A percentile compares a stretch with the other conserved stretches of the same genome.
These are phyloP conservation scores for Schizothecium vesticola DNA, from an alignment of 495 filamentous ascomycete genomes.

Conservation along the genomic window DNA sequence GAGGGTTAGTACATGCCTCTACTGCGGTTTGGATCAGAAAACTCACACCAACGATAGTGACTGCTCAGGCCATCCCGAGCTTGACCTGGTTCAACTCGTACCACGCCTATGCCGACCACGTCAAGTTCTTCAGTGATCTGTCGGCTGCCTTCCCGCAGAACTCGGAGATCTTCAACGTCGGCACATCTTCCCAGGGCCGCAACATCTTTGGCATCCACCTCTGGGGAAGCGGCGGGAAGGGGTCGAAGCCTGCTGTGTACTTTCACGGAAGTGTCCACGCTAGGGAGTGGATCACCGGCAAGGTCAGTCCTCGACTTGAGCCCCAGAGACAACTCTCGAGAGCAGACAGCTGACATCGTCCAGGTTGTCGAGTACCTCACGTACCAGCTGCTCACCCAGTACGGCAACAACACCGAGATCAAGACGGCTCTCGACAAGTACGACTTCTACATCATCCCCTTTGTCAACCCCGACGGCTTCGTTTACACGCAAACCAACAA, in stretches of 20 bases:
- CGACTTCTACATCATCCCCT: slow-evolving; percentile 58
- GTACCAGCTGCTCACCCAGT: slow-evolving; percentile 47
- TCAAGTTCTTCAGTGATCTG: slow-evolving; percentile 49
- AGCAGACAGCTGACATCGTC: background rate
- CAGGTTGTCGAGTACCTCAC: slow-evolving; percentile 50
- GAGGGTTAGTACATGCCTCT: slow-evolving; percentile 15
- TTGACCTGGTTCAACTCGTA: slow-evolving; percentile 54
- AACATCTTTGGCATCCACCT: slow-evolving; percentile 55
- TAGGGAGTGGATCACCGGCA: slow-evolving; percentile 58
- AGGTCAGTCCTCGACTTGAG: slow-evolving; percentile 17
- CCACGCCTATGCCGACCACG: slow-evolving; percentile 52
- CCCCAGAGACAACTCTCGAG: background rate
- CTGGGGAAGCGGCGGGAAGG: slow-evolving; percentile 49
- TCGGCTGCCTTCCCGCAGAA: slow-evolving; percentile 41
- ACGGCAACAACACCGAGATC: slow-evolving; percentile 37
- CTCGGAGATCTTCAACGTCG: slow-evolving; percentile 49
- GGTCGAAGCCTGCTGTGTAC: slow-evolving; percentile 52
- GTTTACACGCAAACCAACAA: slow-evolving; percentile 55
- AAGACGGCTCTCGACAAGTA: slow-evolving; percentile 50
- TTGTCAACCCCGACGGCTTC: slow-evolving; percentile 62
- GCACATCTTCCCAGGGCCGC: slow-evolving; percentile 46
- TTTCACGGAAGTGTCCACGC: slow-evolving; percentile 61
- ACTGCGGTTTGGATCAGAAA: background rate
- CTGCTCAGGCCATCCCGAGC: slow-evolving; percentile 19
- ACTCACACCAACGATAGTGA: background rate